These are phyloP conservation scores for Omphalotus olearius DNA, from an alignment of 1,284 basidiomycete genomes.

Conservation along the genomic window DNA sequence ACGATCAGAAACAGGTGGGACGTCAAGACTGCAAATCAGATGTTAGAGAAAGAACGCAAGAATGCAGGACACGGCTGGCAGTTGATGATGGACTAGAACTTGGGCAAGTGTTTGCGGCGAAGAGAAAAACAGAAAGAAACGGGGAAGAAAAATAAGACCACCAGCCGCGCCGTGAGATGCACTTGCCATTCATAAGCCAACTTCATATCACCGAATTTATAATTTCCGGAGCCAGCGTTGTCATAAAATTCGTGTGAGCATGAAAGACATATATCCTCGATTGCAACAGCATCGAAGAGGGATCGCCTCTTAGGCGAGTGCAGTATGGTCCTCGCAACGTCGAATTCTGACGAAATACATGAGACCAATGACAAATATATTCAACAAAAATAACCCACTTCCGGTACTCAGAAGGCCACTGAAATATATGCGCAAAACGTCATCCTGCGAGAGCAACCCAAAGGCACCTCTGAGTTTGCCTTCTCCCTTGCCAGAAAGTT, in stretches of 20 bases:
- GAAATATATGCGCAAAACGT: constrained; percentile 78
- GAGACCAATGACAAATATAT: constrained; percentile 9
- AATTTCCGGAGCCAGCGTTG: constrained; percentile 87
- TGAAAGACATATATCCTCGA: constrained; percentile 78
- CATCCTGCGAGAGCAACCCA: constrained; percentile 65
- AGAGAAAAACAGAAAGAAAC: background rate
- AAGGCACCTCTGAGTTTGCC: constrained; percentile 69
- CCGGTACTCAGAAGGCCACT: constrained; percentile 80
- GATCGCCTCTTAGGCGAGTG: constrained; percentile 48
- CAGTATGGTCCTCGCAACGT: constrained; percentile 69
- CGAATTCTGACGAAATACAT: constrained; percentile 56
- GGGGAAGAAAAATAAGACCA: too few species aligned
- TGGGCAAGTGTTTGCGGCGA: background rate
- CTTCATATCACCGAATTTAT: constrained; percentile 92
- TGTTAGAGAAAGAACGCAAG: constrained; percentile 11
- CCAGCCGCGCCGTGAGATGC: too few species aligned
- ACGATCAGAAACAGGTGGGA: constrained; percentile 60
- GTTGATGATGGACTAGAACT: too few species aligned
- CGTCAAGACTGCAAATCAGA: constrained; percentile 55
- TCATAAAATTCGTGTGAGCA: constrained; percentile 90
- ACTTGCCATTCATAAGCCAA: constrained; percentile 89
- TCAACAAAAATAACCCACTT: constrained; percentile 54
- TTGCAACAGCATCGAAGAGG: constrained; percentile 42
- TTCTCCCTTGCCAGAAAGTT: constrained; percentile 67
- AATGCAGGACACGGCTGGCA: background rate